A percentile compares a stretch with the other conserved stretches of the same genome.
These are phyloP conservation scores for Digitaria exilis DNA, from an alignment of 202 grass and related monocot genomes.

Conservation along the genomic window DNA sequence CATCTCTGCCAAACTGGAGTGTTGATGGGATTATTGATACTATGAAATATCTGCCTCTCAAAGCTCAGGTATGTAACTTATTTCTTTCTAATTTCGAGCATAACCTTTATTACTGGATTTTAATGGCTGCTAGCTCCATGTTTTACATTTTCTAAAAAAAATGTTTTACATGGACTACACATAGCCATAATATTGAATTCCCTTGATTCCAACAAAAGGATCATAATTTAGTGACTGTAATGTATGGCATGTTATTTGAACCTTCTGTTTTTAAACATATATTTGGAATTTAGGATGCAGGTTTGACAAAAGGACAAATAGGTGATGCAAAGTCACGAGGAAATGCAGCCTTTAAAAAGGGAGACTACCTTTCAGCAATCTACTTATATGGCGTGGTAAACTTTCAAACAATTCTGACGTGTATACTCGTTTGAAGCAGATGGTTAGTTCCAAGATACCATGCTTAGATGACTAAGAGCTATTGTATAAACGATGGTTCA, in stretches of 20 bases:
- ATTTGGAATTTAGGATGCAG: neutral
- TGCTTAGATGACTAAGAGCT: too few species aligned
- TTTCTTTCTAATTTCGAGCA: neutral
- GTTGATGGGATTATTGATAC: slow-evolving; percentile 49
- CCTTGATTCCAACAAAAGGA: too few species aligned
- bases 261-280: too few species aligned
- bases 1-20: slow-evolving; percentile 35
- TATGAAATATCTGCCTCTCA: neutral
- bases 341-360: slow-evolving; percentile 40
- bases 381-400: slow-evolving; percentile 43
- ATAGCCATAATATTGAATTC: too few species aligned
- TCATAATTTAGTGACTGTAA: too few species aligned
- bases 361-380: slow-evolving; percentile 48
- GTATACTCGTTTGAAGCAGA: too few species aligned
- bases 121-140: neutral
- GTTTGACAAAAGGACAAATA: slow-evolving; percentile 11
- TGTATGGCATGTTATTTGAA: too few species aligned
- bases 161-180: too few species aligned
- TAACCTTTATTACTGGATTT: neutral
- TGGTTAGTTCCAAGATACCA: too few species aligned
- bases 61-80: slow-evolving; percentile 9
- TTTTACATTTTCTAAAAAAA: too few species aligned
- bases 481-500: too few species aligned
- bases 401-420: too few species aligned
- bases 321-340: slow-evolving; percentile 35